Conservation (phyloP, 2,329 filamentous ascomycete species). For the Lecanicillium sp. region DNA sequence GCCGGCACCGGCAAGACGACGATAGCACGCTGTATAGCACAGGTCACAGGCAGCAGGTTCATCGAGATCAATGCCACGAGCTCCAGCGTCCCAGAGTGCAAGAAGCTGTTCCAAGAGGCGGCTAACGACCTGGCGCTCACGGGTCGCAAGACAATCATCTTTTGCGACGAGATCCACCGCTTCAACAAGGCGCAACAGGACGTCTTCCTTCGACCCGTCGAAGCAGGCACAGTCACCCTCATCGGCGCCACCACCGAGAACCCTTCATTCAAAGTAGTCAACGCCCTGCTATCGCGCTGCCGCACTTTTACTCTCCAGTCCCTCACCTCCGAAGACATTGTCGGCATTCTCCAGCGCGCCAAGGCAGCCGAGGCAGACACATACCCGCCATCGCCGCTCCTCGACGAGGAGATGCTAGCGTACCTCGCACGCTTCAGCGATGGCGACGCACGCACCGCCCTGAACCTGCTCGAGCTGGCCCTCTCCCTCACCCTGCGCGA, state of each 20-base stretch:
- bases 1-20: conserved; percentile 83
- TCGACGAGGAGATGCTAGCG: conserved; percentile 67
- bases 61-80: conserved; percentile 94
- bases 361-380: conserved; percentile 49
- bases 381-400: conserved; percentile 42
- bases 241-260: conserved; percentile 98
- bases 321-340: conserved; percentile 64
- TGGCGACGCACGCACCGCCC: conserved; percentile 84
- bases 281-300: conserved; percentile 79
- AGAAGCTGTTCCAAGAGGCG: conserved; percentile 84
- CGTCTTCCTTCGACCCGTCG: conserved; percentile 86
- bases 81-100: conserved; percentile 81
- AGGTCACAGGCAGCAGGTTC: conserved; percentile 74
- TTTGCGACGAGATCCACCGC: conserved; percentile 94
- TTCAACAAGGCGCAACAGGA: conserved; percentile 93
- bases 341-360: conserved; percentile 69
- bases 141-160: conserved; percentile 87
- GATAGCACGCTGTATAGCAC: conserved; percentile 84
- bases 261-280: conserved; percentile 86
- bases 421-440: conserved; percentile 85
- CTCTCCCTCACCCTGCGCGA: conserved; percentile 58
- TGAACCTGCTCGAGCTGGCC: conserved; percentile 87
- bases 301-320: conserved; percentile 81
- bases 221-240: conserved; percentile 81
- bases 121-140: conserved; percentile 71